phyloP scores from a whole-genome alignment of 352 stramenopile species.

The Aphanomyces stellatus region DNA sequence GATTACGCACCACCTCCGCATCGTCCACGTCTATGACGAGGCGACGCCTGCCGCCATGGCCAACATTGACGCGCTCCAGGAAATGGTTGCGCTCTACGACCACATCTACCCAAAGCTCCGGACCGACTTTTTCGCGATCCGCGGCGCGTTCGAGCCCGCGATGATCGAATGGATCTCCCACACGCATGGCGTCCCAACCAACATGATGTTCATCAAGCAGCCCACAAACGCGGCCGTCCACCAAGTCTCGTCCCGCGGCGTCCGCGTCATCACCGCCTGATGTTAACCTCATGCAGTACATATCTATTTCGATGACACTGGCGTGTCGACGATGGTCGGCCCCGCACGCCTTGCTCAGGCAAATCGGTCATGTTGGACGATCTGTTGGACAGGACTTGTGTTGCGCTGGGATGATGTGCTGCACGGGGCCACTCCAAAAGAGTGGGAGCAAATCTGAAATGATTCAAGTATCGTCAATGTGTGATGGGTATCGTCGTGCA shows the following conservation, averaged over 20 bases:
- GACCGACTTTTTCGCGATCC: constrained; percentile 39
- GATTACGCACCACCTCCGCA: constrained; percentile 83
- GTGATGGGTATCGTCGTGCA: too few relatives aligned
- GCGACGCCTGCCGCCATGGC: constrained; percentile 19
- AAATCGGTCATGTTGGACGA: not conserved
- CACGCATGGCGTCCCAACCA: constrained; percentile 65
- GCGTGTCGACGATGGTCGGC: not conserved
- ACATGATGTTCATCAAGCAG: constrained; percentile 93
- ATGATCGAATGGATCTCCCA: constrained; percentile 78
- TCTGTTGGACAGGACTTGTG: too few relatives aligned
- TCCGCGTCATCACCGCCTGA: constrained; percentile 85
- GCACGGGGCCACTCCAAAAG: too few relatives aligned
- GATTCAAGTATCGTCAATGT: too few relatives aligned
- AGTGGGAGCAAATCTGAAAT: too few relatives aligned
- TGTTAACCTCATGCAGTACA: not conserved
- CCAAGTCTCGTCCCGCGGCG: constrained; percentile 74
- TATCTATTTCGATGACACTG: not conserved
- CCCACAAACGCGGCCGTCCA: constrained; percentile 84
- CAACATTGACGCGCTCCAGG: not conserved
- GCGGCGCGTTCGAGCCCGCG: constrained; percentile 51
- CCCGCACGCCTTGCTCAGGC: not conserved
- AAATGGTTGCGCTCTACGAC: constrained; percentile 72
- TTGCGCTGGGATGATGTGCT: too few relatives aligned
- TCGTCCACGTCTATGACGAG: constrained; percentile 70
- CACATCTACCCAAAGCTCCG: constrained; percentile 89